phyloP scores from a whole-genome alignment of 225 moss, liverwort and hornwort species.

The Pleurozium schreberi region DNA sequence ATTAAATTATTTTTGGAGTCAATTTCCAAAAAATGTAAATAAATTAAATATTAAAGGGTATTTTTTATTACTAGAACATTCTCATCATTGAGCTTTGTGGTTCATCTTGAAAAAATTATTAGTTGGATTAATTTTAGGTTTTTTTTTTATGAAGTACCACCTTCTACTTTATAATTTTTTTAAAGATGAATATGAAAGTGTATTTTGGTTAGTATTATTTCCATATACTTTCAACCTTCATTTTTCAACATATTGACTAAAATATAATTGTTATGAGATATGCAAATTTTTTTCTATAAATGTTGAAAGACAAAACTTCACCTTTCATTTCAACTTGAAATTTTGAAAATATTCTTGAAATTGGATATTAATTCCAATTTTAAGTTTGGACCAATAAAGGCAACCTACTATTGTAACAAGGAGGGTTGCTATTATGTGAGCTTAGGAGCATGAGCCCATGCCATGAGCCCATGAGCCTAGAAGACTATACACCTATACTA shows the following conservation, averaged over 20 bases:
- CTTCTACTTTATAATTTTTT: not conserved
- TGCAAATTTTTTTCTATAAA: not conserved
- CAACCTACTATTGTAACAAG: too few relatives aligned
- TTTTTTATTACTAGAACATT: not conserved
- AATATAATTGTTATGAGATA: rapidly evolving
- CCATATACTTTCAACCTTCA: not conserved
- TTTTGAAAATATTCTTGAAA: too few relatives aligned
- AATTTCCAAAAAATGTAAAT: not conserved
- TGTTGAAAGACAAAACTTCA: not conserved
- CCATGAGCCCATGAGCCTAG: too few relatives aligned
- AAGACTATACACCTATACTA: too few relatives aligned
- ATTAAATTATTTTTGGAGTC: not conserved
- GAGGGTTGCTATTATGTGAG: too few relatives aligned
- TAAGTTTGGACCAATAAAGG: not conserved
- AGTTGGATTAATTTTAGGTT: not conserved
- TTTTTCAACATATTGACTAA: not conserved
- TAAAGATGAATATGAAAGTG: not conserved
- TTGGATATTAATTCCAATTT: not conserved
- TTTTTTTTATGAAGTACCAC: rapidly evolving
- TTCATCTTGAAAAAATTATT: not conserved
- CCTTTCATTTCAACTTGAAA: not conserved
- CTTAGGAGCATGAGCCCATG: too few relatives aligned
- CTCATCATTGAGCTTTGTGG: rapidly evolving
- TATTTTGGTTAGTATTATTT: not conserved
- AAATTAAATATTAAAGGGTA: rapidly evolving